A percentile compares a stretch with the other conserved stretches of the same genome.
Evolutionary conservation across 1,284 basidiomycete genomes (phyloP).

Genomic region (Cryptococcus sp.): DNA sequence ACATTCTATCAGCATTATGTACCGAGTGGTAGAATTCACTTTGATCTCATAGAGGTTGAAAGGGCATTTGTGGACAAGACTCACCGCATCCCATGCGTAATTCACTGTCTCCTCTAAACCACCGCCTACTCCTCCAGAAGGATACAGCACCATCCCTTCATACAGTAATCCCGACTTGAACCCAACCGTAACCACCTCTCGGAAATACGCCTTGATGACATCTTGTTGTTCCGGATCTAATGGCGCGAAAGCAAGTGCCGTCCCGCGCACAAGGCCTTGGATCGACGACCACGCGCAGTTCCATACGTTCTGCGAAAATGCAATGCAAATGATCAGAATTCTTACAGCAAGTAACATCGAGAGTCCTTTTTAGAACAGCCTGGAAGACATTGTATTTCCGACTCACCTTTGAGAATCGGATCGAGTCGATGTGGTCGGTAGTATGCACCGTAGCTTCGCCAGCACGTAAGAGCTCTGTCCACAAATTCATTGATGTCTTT

Average conservation of each 20-base stretch:
- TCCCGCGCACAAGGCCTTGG: constrained; percentile 41
- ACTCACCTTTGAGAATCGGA: constrained; percentile 40
- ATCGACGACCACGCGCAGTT: constrained; percentile 46
- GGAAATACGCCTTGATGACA: constrained; percentile 40
- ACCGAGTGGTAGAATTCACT: no score
- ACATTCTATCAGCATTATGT: no score
- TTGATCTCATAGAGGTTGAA: no score
- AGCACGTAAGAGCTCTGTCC: constrained; percentile 22
- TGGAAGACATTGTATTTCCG: background rate
- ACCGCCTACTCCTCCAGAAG: constrained; percentile 22
- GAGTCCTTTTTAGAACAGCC: background rate
- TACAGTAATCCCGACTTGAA: constrained; percentile 41
- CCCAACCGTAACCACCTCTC: constrained; percentile 41
- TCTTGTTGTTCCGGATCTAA: constrained; percentile 25
- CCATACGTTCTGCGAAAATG: constrained; percentile 43
- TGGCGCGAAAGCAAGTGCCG: constrained; percentile 28
- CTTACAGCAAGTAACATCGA: no score
- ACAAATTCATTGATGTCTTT: constrained; percentile 26
- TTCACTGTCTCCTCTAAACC: constrained; percentile 23
- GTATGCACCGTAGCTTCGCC: constrained; percentile 28
- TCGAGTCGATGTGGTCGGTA: constrained; percentile 34
- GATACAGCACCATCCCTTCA: constrained; percentile 39
- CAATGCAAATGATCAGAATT: background rate
- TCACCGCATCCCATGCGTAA: constrained; percentile 27
- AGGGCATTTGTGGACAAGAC: no score